phyloP scores from a whole-genome alignment of 1,284 basidiomycete species.

The Irpex sp. region DNA sequence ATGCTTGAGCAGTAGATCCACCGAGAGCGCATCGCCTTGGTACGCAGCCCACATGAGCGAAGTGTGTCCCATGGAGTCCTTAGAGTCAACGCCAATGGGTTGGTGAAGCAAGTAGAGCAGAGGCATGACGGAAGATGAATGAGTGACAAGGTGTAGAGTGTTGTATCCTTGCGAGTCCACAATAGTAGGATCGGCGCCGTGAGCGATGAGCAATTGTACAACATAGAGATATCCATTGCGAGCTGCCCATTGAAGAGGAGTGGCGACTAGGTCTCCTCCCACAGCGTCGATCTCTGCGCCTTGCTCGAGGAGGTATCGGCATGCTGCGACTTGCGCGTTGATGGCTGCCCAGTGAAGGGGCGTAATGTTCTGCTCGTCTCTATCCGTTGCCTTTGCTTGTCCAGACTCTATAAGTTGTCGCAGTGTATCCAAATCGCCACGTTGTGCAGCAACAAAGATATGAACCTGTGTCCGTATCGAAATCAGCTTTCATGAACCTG shows the following conservation, averaged over 20 bases:
- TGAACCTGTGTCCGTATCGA: slow-evolving; percentile 31
- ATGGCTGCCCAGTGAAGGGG: slow-evolving; percentile 98
- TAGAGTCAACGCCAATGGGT: slow-evolving; percentile 83
- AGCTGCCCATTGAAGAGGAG: slow-evolving; percentile 97
- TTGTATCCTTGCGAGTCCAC: slow-evolving; percentile 96
- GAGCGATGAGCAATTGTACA: slow-evolving; percentile 84
- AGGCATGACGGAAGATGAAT: slow-evolving; percentile 93
- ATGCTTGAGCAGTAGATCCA: slow-evolving; percentile 87
- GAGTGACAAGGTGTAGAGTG: slow-evolving; percentile 90
- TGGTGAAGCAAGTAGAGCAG: slow-evolving; percentile 91
- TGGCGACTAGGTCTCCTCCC: slow-evolving; percentile 94
- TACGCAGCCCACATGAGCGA: slow-evolving; percentile 99
- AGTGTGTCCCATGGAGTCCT: slow-evolving; percentile 92
- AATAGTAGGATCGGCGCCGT: slow-evolving; percentile 91
- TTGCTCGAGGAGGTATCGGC: slow-evolving; percentile 81
- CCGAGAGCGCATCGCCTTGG: slow-evolving; percentile 95
- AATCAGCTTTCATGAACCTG: slow-evolving; percentile 3
- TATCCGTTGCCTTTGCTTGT: slow-evolving; percentile 70
- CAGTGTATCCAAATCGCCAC: slow-evolving; percentile 76
- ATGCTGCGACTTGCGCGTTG: slow-evolving; percentile 81
- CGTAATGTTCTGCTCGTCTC: slow-evolving; percentile 90
- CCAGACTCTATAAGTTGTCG: slow-evolving; percentile 73
- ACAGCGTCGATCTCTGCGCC: slow-evolving; percentile 95
- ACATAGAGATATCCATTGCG: slow-evolving; percentile 95
- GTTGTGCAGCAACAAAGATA: slow-evolving; percentile 85